Base-by-base conservation (phyloP, 1,284 basidiomycete genomes). In the Naganishia cerealis region DNA sequence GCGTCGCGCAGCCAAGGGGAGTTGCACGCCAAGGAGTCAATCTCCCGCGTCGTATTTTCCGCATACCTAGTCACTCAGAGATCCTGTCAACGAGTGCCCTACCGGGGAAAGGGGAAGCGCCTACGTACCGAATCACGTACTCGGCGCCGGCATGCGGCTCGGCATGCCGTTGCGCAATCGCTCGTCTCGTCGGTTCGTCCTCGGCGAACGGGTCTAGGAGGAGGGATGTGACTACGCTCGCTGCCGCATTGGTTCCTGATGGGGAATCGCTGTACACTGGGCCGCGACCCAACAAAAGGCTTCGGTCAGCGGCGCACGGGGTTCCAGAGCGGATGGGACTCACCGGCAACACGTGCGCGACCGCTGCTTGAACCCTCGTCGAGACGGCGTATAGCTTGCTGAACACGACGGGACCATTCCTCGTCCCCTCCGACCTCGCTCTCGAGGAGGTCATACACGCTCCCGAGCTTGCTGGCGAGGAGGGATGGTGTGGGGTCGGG, bases 181-280 rank as follows among this genome's bases (percentile, higher is more conserved):
- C 72, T n/a, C 52, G 70, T 57, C 72, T 67, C 29, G 70, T 73
- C 16, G 21, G 66, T 8, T 71, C 72, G 26, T 72, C 69, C 55
- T 76, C 75, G 0, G 73, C 65, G 1, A 78, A 71, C 1, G 76
- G 76, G 65, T 80, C 78, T 62, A 77, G 74, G 16, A 80, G 66
- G 1, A 81, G 59, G 6, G 78, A 75, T 5, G 78, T 76, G 3
- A 81, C 74, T 10, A 81, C 69, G 24, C 76, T 76, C 54, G 71
- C 68, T 1, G 76, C 74, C 7, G 48, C 59, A 5, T 12, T 42
- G 7, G 52, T 38, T 7, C 42, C n/a, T 36, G 71, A 71, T 16
- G 73, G 58, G 1, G 36, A 15, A 59, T 78, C 77, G n/a, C 79
- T 78, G 26, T 73, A 73, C 3, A 80, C 79, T 78, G 55, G 13